Conservation (phyloP, 1,139 yeast species). For the Protomyces inundatus region DNA sequence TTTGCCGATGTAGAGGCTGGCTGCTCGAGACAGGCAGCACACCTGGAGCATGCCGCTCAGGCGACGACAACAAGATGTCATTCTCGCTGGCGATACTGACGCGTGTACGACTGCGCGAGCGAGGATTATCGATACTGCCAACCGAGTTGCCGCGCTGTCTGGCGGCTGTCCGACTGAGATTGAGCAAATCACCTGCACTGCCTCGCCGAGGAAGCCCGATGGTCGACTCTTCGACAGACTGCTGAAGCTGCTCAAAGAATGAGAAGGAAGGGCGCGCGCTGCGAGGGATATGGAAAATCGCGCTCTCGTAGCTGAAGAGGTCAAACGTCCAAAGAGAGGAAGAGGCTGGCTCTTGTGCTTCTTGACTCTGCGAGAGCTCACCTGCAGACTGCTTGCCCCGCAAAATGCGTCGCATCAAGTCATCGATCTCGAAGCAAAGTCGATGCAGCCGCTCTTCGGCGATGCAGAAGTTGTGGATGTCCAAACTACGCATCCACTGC, state of each 20-base stretch:
- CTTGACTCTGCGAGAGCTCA: not conserved
- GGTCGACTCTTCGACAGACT: not conserved
- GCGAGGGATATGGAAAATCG: not conserved
- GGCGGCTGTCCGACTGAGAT: constrained; percentile 1
- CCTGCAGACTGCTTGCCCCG: not conserved
- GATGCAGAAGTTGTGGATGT: constrained; percentile 15
- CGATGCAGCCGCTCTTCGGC: constrained; percentile 22
- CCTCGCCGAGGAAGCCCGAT: constrained; percentile 15
- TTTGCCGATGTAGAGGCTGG: not conserved
- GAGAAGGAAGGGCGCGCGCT: not conserved
- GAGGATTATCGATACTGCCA: constrained; percentile 17
- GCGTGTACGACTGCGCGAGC: not conserved
- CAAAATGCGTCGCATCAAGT: not conserved
- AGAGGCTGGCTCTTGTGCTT: not conserved
- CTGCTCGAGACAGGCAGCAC: not conserved
- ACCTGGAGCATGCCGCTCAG: not conserved
- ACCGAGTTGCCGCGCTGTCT: constrained; percentile 14
- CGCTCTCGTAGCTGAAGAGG: constrained; percentile 4
- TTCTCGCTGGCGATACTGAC: not conserved
- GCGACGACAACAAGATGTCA: not conserved
- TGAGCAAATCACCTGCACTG: constrained; percentile 19
- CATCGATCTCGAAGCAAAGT: constrained; percentile 18
- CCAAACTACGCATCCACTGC: constrained; percentile 13
- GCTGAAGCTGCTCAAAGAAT: not conserved
- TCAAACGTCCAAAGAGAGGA: constrained; percentile 10